phyloP scores from a whole-genome alignment of 306 rosid species.

The Cyamopsis tetragonoloba region DNA sequence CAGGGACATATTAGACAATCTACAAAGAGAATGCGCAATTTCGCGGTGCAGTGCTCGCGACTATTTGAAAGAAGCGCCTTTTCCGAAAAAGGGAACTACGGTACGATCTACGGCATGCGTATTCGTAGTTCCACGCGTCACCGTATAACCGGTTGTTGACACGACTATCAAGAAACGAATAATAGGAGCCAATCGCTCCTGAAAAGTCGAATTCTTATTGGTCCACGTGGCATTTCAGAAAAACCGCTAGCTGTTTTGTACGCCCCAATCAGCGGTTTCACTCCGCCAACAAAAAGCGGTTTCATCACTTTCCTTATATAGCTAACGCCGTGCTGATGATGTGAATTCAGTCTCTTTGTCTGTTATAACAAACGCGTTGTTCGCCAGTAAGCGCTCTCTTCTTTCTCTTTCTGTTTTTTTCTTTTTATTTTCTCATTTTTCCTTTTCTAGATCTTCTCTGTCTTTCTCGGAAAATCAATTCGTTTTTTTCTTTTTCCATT shows the following conservation, averaged over 20 bases:
- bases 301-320: constrained; percentile 69
- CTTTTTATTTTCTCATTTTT: background rate
- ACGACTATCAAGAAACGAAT: background rate
- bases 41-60: background rate
- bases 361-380: constrained; percentile 37
- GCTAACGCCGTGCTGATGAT: constrained; percentile 37
- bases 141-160: constrained; percentile 32
- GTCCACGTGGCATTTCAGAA: constrained; percentile 37
- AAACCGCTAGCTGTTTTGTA: constrained; percentile 38
- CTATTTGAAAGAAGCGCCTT: constrained; percentile 16
- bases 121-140: constrained; percentile 63
- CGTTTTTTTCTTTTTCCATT: no score
- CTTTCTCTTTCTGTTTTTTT: background rate
- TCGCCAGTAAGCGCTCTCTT: constrained; percentile 33
- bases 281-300: constrained; percentile 16
- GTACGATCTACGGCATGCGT: constrained; percentile 32
- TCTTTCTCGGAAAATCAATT: constrained; percentile 35
- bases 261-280: constrained; percentile 30
- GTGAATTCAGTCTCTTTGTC: constrained; percentile 52
- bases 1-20: constrained; percentile 3
- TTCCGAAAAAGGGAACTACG: constrained; percentile 35
- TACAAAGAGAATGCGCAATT: background rate
- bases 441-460: constrained; percentile 8
- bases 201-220: constrained; percentile 25
- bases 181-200: background rate